Evolutionary conservation across 169 alveolate genomes (phyloP).

Genomic region (Plasmodium reichenowi): DNA sequence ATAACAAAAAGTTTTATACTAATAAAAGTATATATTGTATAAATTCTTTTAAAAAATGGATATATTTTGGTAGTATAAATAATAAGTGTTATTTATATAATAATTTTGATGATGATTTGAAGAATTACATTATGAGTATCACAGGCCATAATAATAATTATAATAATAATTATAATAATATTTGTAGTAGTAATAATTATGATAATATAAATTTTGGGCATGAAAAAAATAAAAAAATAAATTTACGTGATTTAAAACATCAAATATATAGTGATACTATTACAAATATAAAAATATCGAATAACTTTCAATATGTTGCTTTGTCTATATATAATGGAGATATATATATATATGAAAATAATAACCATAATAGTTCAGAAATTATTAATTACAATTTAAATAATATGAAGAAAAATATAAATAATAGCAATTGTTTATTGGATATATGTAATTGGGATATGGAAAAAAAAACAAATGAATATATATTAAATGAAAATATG

Average conservation of each 20-base stretch:
- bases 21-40: slow-evolving; percentile 70
- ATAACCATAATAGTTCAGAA: slow-evolving; percentile 38
- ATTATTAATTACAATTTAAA: slow-evolving; percentile 33
- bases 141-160: neutral
- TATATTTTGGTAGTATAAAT: slow-evolving; percentile 73
- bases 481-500: slow-evolving; percentile 45
- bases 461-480: neutral
- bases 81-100: slow-evolving; percentile 55
- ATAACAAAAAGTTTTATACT: slow-evolving; percentile 31
- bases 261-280: slow-evolving; percentile 73
- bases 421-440: slow-evolving; percentile 44
- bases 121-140: slow-evolving; percentile 2
- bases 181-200: neutral
- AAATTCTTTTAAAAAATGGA: slow-evolving; percentile 49
- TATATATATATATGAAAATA: slow-evolving; percentile 66
- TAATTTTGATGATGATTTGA: slow-evolving; percentile 28
- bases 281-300: slow-evolving; percentile 60
- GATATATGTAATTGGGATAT: slow-evolving; percentile 60
- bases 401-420: slow-evolving; percentile 57
- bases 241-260: slow-evolving; percentile 18
- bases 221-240: neutral
- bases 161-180: neutral
- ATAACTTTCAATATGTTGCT: slow-evolving; percentile 33
- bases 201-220: too few relatives aligned
- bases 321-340: slow-evolving; percentile 65